A percentile compares a stretch with the other conserved stretches of the same genome.
Evolutionary conservation across 495 filamentous ascomycete genomes (phyloP).

Genomic region (Achaetomiella virescens): DNA sequence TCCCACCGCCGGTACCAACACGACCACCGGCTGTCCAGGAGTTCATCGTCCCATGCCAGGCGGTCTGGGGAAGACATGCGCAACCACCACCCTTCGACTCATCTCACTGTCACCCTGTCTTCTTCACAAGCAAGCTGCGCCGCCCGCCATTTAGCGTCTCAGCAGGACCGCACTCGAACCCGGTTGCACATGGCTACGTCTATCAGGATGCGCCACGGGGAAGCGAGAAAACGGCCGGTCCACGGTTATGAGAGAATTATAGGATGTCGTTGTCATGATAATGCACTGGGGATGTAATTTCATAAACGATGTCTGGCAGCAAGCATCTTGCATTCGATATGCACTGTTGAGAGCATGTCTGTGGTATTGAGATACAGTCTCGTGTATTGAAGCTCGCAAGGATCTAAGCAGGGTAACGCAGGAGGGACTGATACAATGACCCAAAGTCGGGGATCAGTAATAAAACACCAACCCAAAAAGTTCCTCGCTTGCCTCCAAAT

Average conservation of each 20-base stretch:
- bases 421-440: not conserved
- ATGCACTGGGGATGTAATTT: not conserved
- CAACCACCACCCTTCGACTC: constrained; percentile 25
- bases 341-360: too few species aligned
- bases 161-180: constrained; percentile 28
- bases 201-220: constrained; percentile 35
- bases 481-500: not conserved
- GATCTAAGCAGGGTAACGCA: too few species aligned
- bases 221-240: constrained; percentile 17
- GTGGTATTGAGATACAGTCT: too few species aligned
- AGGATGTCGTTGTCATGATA: not conserved
- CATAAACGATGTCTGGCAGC: not conserved
- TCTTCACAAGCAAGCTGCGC: constrained; percentile 51
- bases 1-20: not conserved
- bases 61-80: constrained; percentile 2
- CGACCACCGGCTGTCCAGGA: not conserved
- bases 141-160: constrained; percentile 28
- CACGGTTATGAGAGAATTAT: constrained; percentile 43
- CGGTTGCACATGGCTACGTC: constrained; percentile 50
- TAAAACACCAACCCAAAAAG: not conserved
- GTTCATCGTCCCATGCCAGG: constrained; percentile 16
- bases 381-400: too few species aligned
- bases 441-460: not conserved
- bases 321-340: too few species aligned
- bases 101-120: constrained; percentile 50